Conservation (phyloP, 495 filamentous ascomycete species). For the Aspergillus olivimuriae region DNA sequence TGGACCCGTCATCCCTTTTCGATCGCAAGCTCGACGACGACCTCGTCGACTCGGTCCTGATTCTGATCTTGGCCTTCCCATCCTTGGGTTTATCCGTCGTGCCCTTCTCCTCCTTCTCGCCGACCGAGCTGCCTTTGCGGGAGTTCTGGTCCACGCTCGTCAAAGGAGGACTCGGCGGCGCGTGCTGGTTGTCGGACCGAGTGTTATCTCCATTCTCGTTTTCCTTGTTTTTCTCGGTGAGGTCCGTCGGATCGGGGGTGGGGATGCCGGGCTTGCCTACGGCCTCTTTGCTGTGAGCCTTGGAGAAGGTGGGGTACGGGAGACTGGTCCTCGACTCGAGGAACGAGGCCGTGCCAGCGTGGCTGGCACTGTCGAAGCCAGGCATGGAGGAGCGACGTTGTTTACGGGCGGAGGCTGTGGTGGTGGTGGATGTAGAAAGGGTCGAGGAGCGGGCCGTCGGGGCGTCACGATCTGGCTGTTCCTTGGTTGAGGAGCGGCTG, state of each 20-base stretch:
- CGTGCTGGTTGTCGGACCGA: constrained; percentile 25
- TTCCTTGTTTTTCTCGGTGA: constrained; percentile 47
- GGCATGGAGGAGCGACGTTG: constrained; percentile 48
- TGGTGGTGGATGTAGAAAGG: constrained; percentile 27
- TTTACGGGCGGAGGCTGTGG: constrained; percentile 22
- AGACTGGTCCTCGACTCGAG: constrained; percentile 53
- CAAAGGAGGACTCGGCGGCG: constrained; percentile 60
- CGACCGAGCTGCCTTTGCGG: constrained; percentile 37
- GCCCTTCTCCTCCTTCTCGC: constrained; percentile 34
- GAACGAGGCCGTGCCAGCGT: constrained; percentile 36
- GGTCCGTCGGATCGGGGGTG: constrained; percentile 75
- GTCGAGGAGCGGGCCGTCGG: constrained; percentile 35
- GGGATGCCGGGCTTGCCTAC: constrained; percentile 62
- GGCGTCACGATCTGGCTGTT: constrained; percentile 31
- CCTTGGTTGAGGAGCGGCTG: constrained; percentile 42
- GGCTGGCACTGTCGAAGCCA: constrained; percentile 33
- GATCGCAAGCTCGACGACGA: constrained; percentile 39
- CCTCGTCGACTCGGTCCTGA: constrained; percentile 34
- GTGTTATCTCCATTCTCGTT: constrained; percentile 22
- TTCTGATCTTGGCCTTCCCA: constrained; percentile 33
- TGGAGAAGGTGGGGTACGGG: constrained; percentile 82
- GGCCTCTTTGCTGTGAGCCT: constrained; percentile 81
- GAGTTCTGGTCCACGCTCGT: constrained; percentile 48
- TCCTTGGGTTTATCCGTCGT: constrained; percentile 31
- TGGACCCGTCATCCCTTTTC: constrained; percentile 32